Base-by-base conservation (phyloP, 306 rosid species). In the Lathyrus oleraceus region DNA sequence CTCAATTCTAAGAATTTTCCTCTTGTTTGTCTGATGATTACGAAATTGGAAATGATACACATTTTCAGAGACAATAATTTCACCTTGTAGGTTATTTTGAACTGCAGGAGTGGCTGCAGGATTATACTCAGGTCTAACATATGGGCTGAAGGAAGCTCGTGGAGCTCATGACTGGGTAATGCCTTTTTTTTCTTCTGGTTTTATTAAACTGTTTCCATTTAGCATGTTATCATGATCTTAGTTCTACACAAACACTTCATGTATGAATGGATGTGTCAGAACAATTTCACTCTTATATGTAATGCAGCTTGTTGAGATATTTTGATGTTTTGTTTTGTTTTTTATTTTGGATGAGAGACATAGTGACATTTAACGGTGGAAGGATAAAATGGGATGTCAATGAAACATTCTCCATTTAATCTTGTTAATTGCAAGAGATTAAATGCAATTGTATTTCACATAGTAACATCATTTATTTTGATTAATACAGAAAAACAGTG, bases 111-210 rank as follows among this genome's bases (percentile, higher is more conserved):
- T 94, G 70, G 99, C 92, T 73, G 97, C 97, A 16, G 99, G 99
- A 44, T 51, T 94, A 61, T 91, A 94, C 71, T 88, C 99, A 23
- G 99, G 99, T 25, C 91, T 94, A 52, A 90, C 96, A 5, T 91
- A 94, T 78, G 99, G 97, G 19, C 79, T 94, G 60, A 82, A 78
- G 76, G 99, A 94, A 79, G 95, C 95, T 74, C 92, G 97, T 20
- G 99, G 99, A 17, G 73, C 87, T 38, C 99, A 94, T 72, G 99
- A 91, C 66, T 94, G 97, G 98, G 98, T 93, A 86, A 19, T 62
- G 19, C 32, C 27, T 49, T 45, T 40, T n/a, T n/a, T n/a, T 9
- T 51, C 19, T 20, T 16, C 23, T 27, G 12, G 5, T 1, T 21
- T 76, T 44, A 32, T 14, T 17, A 44, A 38, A 23, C 27, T 10